Conservation (phyloP, 2,329 filamentous ascomycete species). For the Colletotrichum tofieldiae region DNA sequence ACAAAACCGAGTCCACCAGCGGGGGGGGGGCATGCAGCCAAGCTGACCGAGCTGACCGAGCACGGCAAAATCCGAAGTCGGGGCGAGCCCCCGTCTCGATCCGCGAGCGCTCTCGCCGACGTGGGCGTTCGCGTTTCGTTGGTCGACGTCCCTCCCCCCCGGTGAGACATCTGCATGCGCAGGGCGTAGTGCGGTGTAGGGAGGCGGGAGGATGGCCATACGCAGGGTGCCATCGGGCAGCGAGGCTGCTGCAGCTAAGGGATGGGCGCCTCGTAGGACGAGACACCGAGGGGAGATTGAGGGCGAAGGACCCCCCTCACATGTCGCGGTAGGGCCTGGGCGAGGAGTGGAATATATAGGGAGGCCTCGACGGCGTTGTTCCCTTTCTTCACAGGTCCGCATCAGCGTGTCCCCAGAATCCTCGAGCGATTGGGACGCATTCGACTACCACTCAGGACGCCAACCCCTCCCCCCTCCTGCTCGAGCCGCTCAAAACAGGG, state of each 20-base stretch:
- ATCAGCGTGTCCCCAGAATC: background rate
- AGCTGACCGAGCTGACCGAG: background rate
- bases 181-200: background rate
- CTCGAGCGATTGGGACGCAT: background rate
- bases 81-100: background rate
- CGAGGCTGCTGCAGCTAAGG: background rate
- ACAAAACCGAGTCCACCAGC: background rate
- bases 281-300: background rate
- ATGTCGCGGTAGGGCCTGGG: background rate
- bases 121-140: background rate
- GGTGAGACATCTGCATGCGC: slow-evolving; percentile 4
- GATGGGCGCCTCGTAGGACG: background rate
- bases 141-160: background rate
- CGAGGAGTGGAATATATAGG: background rate
- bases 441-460: background rate
- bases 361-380: background rate
- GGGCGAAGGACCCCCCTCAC: background rate
- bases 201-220: background rate
- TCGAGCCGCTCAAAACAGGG: background rate
- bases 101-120: background rate
- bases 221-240: background rate
- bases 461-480: background rate
- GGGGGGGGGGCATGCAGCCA: background rate
- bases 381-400: background rate
- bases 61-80: background rate